These are phyloP conservation scores for Boechera retrofracta DNA, from an alignment of 345 rosid species.

Conservation along the genomic window DNA sequence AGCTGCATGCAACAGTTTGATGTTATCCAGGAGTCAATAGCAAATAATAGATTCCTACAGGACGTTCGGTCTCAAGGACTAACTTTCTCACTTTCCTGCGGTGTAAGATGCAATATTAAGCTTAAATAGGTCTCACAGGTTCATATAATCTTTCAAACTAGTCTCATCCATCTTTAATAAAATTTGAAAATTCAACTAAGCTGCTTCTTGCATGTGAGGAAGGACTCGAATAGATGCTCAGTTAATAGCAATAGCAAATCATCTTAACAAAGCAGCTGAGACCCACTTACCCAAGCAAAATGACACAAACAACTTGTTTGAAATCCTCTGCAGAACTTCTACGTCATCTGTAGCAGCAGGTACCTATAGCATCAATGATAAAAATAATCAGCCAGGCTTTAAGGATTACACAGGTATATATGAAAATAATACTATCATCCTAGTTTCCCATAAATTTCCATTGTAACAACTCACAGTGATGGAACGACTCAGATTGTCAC, in stretches of 20 bases:
- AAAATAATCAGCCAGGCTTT: slow-evolving; percentile 14
- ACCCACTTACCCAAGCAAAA: slow-evolving; percentile 65
- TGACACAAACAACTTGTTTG: slow-evolving; percentile 78
- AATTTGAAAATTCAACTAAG: slow-evolving; percentile 10
- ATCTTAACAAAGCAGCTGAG: slow-evolving; percentile 18
- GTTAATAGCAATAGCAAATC: neutral
- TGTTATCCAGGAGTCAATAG: neutral
- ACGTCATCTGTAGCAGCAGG: slow-evolving; percentile 83
- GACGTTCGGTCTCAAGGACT: neutral
- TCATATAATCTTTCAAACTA: slow-evolving; percentile 22
- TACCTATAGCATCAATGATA: slow-evolving; percentile 50
- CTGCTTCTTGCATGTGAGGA: slow-evolving; percentile 5
- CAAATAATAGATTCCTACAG: neutral
- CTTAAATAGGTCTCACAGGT: slow-evolving; percentile 15
- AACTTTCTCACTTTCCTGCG: neutral
- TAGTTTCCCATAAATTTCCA: slow-evolving; percentile 11
- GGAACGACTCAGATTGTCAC: slow-evolving; percentile 90
- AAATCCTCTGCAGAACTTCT: slow-evolving; percentile 76
- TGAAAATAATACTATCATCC: slow-evolving; percentile 16
- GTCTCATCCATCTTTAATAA: slow-evolving; percentile 9
- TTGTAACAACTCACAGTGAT: slow-evolving; percentile 59
- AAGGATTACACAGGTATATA: slow-evolving; percentile 21
- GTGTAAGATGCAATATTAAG: neutral
- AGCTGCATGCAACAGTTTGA: slow-evolving; percentile 21
- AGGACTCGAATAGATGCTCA: neutral